Evolutionary conservation across 768 basidiomycete genomes (phyloP), one percentile per base, ranked within the genome.

Genomic region (Solioccasus polychromus): DNA sequence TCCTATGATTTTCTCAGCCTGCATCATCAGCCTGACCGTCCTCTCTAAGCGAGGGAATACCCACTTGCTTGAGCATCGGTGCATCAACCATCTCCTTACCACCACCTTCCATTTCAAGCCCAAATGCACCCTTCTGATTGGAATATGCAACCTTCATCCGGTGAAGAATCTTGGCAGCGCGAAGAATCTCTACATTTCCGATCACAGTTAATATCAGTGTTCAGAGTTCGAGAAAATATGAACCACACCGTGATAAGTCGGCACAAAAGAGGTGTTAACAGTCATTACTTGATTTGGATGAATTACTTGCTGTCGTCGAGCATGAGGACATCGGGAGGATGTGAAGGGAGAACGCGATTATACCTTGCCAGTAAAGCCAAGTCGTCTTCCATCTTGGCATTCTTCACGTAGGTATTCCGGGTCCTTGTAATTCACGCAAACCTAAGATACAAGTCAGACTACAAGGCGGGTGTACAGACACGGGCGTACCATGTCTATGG

Each of bases 321-420:
- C 19, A 37, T 48, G 28, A 41, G 35, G 17, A 29, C 32, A 24
- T 35, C 44, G 22, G 20, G n/a, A 43, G 50, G 45, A 24, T 25
- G 11, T 35, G 8, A 29, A 34, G 12, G 31, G 40, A 12, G 10
- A 32, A 42, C 14, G n/a, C 8, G 37, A 31, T 28, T 37, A 17
- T 38, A 82, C 92, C 78, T 96, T 96, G 35, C 92, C 94, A n/a
- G 83, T 86, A 59, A 92, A 97, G 0, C 94, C 94, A 12, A 96
- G 68, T 44, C 81, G 70, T 37, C 85, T 66, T 1, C 89, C 94
- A 53, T 96, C 92, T 38, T 74, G 61, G 40, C 84, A 87, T 62
- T 96, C 94, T 1, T 85, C 81, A 52, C 68, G 66, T 24, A 96
- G 70, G 47, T 78, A 78, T 14, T 75, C 72, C 9, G 70, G 55